Evolutionary conservation across 139 green algal species (phyloP), one percentile per base, ranked within the genome.

Genomic region (Trebouxia sp.): DNA sequence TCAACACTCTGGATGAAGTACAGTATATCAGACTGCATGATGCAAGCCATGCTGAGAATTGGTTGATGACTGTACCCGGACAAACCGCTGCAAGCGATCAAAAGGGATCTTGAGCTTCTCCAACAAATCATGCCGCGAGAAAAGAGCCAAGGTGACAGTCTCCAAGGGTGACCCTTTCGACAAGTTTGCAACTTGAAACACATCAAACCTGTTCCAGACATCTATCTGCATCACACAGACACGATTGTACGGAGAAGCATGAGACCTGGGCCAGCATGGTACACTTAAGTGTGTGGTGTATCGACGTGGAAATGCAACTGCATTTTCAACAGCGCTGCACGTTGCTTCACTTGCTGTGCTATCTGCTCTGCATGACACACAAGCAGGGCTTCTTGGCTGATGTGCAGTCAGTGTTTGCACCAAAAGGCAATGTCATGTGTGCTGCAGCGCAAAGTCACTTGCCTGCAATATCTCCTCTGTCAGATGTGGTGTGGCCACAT

Each of bases 171-270:
- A 78, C 3, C 85, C 83, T 0, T 83, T 39, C 0, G 81, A 85
- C 48, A 87, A 45, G 50, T 48, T 35, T 5, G 70, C 83, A 39
- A 93, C 65, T 38, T 75, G 41, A 50, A 93, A 93, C 3, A 94
- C 83, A 45, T 94, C 83, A 70, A 94, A 94, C 8, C 30, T 38
- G 14, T 90, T 79, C 90, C 89, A 94, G 50, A 86, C 80, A 0
- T 86, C 75, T 70, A 92, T 32, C 84, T 92, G 86, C 67, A 87
- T 14, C 38, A 50, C 12, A 22, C 24, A n/a, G 28, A 75, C n/a
- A 20, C 11, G n/a, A n/a, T n/a, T n/a, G n/a, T n/a, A n/a, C n/a
- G n/a, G n/a, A n/a, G n/a, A n/a, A n/a, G n/a, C n/a, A n/a, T n/a
- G n/a, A n/a, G n/a, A n/a, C n/a, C n/a, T n/a, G n/a, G n/a, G n/a